These are phyloP conservation scores for Aspergillus novofumigatus DNA, from an alignment of 2,329 filamentous ascomycete genomes.

Conservation along the genomic window DNA sequence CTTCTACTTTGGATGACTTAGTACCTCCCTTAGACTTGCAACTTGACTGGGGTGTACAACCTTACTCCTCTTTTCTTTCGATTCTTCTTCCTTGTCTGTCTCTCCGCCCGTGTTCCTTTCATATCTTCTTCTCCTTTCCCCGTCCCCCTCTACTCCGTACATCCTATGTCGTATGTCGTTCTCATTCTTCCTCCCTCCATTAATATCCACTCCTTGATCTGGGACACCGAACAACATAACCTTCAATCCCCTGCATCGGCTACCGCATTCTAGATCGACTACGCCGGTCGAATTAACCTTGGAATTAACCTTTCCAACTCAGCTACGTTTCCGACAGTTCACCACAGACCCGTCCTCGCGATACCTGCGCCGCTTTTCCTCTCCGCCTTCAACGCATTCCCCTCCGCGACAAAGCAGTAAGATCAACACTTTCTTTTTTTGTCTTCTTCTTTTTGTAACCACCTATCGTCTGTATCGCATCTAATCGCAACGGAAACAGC, in stretches of 20 bases:
- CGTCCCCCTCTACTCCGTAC: slow-evolving; percentile 1
- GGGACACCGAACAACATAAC: background rate
- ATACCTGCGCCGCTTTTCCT: slow-evolving; percentile 19
- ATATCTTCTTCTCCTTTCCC: slow-evolving; percentile 11
- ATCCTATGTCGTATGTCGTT: slow-evolving; percentile 7
- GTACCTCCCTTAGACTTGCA: background rate
- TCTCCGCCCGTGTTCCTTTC: slow-evolving; percentile 8
- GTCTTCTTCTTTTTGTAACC: slow-evolving; percentile 3
- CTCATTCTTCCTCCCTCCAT: slow-evolving; percentile 7
- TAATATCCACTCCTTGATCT: slow-evolving; percentile 10
- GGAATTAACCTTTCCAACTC: slow-evolving; percentile 12
- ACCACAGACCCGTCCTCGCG: background rate
- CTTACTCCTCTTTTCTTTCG: slow-evolving; percentile 7
- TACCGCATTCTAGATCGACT: slow-evolving; percentile 5
- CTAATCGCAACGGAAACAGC: slow-evolving; percentile 6
- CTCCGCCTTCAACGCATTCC: slow-evolving; percentile 6
- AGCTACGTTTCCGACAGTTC: slow-evolving; percentile 2
- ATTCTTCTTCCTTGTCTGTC: slow-evolving; percentile 8
- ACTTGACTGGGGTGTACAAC: slow-evolving; percentile 3
- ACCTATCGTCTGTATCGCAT: slow-evolving; percentile 3
- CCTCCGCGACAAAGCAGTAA: slow-evolving; percentile 4
- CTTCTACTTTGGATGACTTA: slow-evolving; percentile 15
- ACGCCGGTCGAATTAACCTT: slow-evolving; percentile 8
- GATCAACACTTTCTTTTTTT: background rate
- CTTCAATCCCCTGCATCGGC: slow-evolving; percentile 9